These are phyloP conservation scores for Hypomyces rosellus DNA, from an alignment of 2,329 filamentous ascomycete genomes.

Conservation along the genomic window DNA sequence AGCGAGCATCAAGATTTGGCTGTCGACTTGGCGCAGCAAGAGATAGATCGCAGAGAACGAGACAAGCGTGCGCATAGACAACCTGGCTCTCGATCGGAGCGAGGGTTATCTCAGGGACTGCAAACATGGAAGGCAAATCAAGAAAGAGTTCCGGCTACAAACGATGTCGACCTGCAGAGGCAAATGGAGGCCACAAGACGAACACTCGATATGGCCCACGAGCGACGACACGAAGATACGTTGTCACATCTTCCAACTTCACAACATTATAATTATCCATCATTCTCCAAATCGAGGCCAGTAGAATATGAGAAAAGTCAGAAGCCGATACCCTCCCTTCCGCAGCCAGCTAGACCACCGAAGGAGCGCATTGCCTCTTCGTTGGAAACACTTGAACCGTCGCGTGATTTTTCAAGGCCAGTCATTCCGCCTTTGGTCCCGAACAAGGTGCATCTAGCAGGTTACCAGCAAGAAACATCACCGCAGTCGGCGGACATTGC, in stretches of 20 bases:
- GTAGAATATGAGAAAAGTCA: conserved; percentile 32
- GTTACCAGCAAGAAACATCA: conserved; percentile 12
- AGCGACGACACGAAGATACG: conserved; percentile 16
- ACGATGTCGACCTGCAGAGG: conserved; percentile 40
- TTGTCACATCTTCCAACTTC: conserved; percentile 19
- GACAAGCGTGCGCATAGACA: conserved; percentile 51
- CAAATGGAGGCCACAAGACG: conserved; percentile 50
- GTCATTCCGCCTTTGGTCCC: conserved; percentile 25
- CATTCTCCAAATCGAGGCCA: conserved; percentile 46
- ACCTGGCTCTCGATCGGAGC: conserved; percentile 46
- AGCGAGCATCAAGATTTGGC: conserved; percentile 68
- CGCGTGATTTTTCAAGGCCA: conserved; percentile 12
- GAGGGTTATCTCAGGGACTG: conserved; percentile 17
- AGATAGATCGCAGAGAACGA: conserved; percentile 62
- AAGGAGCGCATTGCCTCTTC: conserved; percentile 18
- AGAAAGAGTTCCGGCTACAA: conserved; percentile 10
- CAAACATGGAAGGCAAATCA: not conserved
- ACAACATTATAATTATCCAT: conserved; percentile 49
- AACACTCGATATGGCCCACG: conserved; percentile 34
- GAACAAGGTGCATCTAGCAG: conserved; percentile 10
- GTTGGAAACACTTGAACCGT: conserved; percentile 1
- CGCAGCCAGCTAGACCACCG: conserved; percentile 30
- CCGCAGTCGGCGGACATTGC: not conserved
- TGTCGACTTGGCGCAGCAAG: conserved; percentile 66
- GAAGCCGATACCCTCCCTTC: conserved; percentile 13